Base-by-base conservation (phyloP, 192 early-diverging fungal species). In the Entomortierella parvispora region DNA sequence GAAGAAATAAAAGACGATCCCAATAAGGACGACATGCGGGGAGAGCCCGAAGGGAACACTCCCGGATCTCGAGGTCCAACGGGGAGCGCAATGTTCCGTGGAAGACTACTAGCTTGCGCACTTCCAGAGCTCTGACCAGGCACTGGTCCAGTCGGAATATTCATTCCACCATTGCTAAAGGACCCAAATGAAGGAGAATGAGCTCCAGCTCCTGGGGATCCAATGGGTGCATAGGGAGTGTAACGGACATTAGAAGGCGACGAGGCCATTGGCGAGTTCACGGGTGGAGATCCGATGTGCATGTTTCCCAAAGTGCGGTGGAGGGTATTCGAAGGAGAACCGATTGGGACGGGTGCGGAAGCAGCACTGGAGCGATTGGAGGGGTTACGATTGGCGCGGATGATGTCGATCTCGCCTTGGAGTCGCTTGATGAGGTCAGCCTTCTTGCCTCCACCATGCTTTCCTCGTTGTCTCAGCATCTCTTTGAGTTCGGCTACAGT, bases 401-500 rank as follows among this genome's bases (percentile, higher is more conserved):
- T 77, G 9, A 67, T 22, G 15, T 87, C 83, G 15, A 79, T 68
- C 80, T 92, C 91, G 14, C 82, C 86, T 69, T 90, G 82, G 0
- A 93, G 63, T 25, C 92, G 64, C 74, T 90, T 84, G n/a, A 91
- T 81, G 50, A 93, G 62, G 10, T 89, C 74, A 1, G 89, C 91
- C 46, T 93, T 93, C 71, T 91, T 92, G 15, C 92, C 92, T 18
- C 86, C 84, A 12, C 87, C 86, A 17, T 88, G 90, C 51, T 90
- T 86, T 1, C 89, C 86, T 26, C 92, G 84, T 53, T 88, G 82
- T 31, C 89, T 62, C 25, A 93, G 66, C 82, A 91, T 87, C 43
- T 93, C 91, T 57, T 93, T 93, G 18, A 93, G 75, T 70, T 93
- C 92, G 5, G 83, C 75, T 0, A 93, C 92, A 0, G 92, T 93